Evolutionary conservation across 495 filamentous ascomycete genomes (phyloP).

Genomic region (Hypoxylon trugodes): DNA sequence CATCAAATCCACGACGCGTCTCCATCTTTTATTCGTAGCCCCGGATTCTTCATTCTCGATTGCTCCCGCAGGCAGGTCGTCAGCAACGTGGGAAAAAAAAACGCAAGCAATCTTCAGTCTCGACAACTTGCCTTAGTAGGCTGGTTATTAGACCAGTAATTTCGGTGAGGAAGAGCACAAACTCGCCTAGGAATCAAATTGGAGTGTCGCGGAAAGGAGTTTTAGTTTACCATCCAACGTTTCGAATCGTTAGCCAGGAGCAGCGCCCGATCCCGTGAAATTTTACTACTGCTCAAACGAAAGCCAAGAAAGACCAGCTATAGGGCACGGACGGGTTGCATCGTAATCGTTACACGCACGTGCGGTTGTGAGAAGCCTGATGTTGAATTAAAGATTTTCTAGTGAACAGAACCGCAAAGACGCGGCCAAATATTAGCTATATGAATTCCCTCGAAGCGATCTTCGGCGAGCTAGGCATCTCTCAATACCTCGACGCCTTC

Average conservation of each 20-base stretch:
- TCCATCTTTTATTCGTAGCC: conserved; percentile 31
- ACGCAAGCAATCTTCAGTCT: conserved; percentile 14
- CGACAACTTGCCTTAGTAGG: conserved; percentile 15
- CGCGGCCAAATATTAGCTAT: conserved; percentile 44
- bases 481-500: conserved; percentile 74
- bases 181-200: conserved; percentile 17
- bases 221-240: neutral
- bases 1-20: conserved; percentile 36
- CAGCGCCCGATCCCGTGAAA: conserved; percentile 10
- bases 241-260: conserved; percentile 3
- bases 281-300: conserved; percentile 1
- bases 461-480: conserved; percentile 75
- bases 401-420: conserved; percentile 31
- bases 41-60: conserved; percentile 1
- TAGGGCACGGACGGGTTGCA: neutral
- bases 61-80: conserved; percentile 11
- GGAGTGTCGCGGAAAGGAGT: conserved; percentile 20
- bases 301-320: too few relatives aligned
- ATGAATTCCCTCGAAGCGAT: conserved; percentile 60
- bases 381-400: conserved; percentile 34
- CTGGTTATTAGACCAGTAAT: conserved; percentile 45
- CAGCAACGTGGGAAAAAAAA: conserved; percentile 3
- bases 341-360: conserved; percentile 13
- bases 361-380: conserved; percentile 18
- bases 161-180: conserved; percentile 21